Percentiles rank a stretch among this genome's conserved stretches.
phyloP scores from a whole-genome alignment of 2,329 filamentous ascomycete genomes.

The Cladobotryum protrusum region DNA sequence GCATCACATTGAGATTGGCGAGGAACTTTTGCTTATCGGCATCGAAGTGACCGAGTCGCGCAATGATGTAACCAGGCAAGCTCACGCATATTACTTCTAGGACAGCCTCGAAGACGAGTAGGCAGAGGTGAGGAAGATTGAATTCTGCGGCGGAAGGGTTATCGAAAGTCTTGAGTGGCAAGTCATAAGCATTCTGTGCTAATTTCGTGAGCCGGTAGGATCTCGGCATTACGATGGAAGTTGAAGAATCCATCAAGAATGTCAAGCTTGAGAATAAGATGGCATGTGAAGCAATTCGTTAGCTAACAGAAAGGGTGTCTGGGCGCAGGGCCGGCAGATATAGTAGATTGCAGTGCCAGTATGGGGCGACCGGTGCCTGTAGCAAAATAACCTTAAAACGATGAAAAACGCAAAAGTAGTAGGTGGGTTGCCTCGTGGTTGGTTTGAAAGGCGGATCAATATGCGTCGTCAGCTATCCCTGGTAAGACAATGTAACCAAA shows the following conservation, averaged over 20 bases:
- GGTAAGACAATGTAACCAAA: too few species aligned
- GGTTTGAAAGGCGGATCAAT: too few species aligned
- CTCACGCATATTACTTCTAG: slow-evolving; percentile 93
- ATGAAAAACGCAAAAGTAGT: too few species aligned
- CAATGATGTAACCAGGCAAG: slow-evolving; percentile 88
- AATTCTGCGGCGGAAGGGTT: slow-evolving; percentile 52
- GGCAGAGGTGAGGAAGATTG: slow-evolving; percentile 60
- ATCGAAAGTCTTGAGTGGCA: slow-evolving; percentile 36
- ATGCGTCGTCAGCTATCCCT: too few species aligned
- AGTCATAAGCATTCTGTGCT: slow-evolving; percentile 34
- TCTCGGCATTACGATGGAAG: slow-evolving; percentile 34
- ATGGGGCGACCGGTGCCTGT: too few species aligned
- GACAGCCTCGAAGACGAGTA: slow-evolving; percentile 91
- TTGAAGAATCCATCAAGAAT: slow-evolving; percentile 32
- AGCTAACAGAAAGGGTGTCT: background rate
- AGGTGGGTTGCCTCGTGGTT: too few species aligned
- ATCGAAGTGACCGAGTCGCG: slow-evolving; percentile 85
- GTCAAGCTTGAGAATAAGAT: background rate
- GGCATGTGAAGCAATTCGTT: background rate
- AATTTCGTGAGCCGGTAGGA: slow-evolving; percentile 39
- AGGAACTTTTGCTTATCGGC: slow-evolving; percentile 94
- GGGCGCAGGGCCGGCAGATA: too few species aligned
- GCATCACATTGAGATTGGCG: slow-evolving; percentile 89
- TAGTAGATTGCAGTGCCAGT: too few species aligned
- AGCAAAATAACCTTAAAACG: too few species aligned